Evolutionary conservation across 345 rosid species (phyloP).

Genomic region (Citrus sp.): DNA sequence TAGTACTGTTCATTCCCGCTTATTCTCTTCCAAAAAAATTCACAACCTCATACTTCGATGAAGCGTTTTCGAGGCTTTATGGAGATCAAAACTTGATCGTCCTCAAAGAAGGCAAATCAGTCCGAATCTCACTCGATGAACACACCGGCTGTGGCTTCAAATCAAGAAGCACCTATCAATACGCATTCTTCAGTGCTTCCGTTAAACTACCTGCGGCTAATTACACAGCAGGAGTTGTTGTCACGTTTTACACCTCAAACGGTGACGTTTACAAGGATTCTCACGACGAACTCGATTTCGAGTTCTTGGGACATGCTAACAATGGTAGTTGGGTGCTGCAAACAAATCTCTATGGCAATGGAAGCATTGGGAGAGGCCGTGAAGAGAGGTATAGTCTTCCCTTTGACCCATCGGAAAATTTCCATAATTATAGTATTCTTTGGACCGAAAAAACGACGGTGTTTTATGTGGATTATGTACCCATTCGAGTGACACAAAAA

Average conservation of each 20-base stretch:
- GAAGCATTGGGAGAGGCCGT: slow-evolving; percentile 3
- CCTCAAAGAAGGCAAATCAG: not conserved
- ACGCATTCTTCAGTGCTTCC: not conserved
- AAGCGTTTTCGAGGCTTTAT: not conserved
- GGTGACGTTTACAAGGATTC: not conserved
- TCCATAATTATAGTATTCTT: slow-evolving; percentile 4
- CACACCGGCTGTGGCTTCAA: not conserved
- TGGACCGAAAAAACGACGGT: not conserved
- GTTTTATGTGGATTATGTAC: slow-evolving; percentile 16
- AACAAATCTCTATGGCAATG: slow-evolving; percentile 25
- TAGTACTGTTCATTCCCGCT: not conserved
- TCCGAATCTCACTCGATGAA: slow-evolving; percentile 11
- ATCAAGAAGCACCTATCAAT: not conserved
- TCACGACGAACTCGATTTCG: slow-evolving; percentile 22
- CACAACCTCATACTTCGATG: not conserved
- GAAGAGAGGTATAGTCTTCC: slow-evolving; percentile 18
- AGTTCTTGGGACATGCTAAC: slow-evolving; percentile 16
- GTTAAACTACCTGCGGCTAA: slow-evolving; percentile 14
- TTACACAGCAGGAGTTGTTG: slow-evolving; percentile 23
- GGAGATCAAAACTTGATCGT: not conserved
- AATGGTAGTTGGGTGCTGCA: slow-evolving; percentile 17
- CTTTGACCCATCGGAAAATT: slow-evolving; percentile 20
- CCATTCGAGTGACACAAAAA: slow-evolving; percentile 4
- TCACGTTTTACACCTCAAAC: slow-evolving; percentile 24
- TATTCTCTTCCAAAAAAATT: not conserved